phyloP scores from a whole-genome alignment of 768 basidiomycete genomes.

The Termitomyces sp. region DNA sequence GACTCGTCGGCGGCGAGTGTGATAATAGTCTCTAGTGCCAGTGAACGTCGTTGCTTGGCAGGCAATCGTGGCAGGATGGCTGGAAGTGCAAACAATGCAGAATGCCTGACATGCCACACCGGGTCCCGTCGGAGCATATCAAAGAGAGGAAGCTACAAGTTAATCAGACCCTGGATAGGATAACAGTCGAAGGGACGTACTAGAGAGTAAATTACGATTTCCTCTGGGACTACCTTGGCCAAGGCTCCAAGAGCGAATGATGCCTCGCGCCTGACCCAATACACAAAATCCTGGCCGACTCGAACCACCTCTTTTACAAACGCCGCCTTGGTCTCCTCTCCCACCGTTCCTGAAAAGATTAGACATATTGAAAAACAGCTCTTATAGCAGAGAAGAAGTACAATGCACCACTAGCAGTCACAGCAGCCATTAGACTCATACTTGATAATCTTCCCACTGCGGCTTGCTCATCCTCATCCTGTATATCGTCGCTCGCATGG shows the following conservation, averaged over 20 bases:
- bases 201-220: constrained; percentile 58
- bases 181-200: constrained; percentile 30
- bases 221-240: constrained; percentile 80
- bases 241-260: constrained; percentile 85
- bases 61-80: constrained; percentile 67
- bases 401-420: constrained; percentile 68
- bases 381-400: constrained; percentile 1
- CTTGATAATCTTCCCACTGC: constrained; percentile 83
- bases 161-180: not conserved
- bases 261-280: constrained; percentile 81
- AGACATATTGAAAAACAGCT: constrained; percentile 3
- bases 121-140: constrained; percentile 62
- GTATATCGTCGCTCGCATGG: constrained; percentile 22
- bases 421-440: constrained; percentile 89
- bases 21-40: constrained; percentile 62
- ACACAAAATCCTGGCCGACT: constrained; percentile 56
- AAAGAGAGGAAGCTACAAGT: constrained; percentile 70
- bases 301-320: constrained; percentile 75
- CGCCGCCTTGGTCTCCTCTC: constrained; percentile 47
- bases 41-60: constrained; percentile 45
- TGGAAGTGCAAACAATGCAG: constrained; percentile 80
- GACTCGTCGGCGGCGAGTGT: constrained; percentile 60
- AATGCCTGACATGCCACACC: constrained; percentile 81
- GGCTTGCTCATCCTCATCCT: constrained; percentile 58
- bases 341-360: constrained; percentile 40